phyloP scores from a whole-genome alignment of 2,329 filamentous ascomycete genomes.

The Dothiorella sarmentorum region DNA sequence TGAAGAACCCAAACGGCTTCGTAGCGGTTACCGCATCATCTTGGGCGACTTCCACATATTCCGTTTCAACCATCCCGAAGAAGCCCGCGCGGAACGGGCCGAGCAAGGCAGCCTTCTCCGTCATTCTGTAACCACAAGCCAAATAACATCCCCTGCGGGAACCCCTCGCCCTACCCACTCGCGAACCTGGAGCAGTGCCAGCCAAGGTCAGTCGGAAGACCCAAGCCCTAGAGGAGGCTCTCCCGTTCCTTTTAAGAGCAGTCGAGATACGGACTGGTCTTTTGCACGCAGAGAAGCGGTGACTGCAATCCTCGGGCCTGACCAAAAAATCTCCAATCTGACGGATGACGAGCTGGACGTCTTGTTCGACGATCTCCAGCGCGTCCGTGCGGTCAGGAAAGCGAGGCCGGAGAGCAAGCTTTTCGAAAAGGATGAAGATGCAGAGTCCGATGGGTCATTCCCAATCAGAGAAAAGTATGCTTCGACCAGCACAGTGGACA shows the following conservation, averaged over 20 bases:
- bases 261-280: constrained; percentile 89
- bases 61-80: constrained; percentile 95
- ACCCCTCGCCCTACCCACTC: constrained; percentile 68
- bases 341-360: constrained; percentile 93
- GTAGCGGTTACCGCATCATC: constrained; percentile 92
- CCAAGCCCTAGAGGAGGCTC: constrained; percentile 74
- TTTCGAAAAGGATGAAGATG: constrained; percentile 70
- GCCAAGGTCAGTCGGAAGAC: constrained; percentile 75
- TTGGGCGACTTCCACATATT: constrained; percentile 98
- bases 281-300: constrained; percentile 92
- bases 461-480: constrained; percentile 90
- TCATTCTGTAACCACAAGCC: constrained; percentile 68
- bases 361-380: constrained; percentile 90
- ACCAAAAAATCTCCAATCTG: constrained; percentile 85
- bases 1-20: constrained; percentile 76
- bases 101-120: constrained; percentile 75
- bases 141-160: constrained; percentile 60
- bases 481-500: constrained; percentile 90
- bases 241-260: constrained; percentile 65
- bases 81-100: constrained; percentile 86
- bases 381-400: constrained; percentile 78
- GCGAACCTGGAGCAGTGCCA: constrained; percentile 60
- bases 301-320: constrained; percentile 79
- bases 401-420: constrained; percentile 57
- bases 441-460: constrained; percentile 84